Conservation (phyloP, 805 yeast species). For the Metschnikowia lunata region DNA sequence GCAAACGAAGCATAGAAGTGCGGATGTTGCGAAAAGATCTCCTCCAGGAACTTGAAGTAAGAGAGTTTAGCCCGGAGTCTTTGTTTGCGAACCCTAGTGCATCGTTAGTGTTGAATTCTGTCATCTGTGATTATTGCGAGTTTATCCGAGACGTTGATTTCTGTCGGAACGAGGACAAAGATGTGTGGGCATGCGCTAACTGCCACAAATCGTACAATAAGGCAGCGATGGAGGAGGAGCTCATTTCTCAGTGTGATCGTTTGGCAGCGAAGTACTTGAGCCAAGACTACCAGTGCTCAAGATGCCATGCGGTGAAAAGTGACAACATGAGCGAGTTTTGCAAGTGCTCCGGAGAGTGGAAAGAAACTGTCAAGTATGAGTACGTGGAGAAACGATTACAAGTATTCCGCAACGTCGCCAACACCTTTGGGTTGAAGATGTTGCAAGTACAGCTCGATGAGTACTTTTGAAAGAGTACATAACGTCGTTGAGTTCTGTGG, state of each 20-base stretch:
- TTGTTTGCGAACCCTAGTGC: slow-evolving; percentile 71
- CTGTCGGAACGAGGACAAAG: slow-evolving; percentile 58
- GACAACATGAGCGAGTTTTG: slow-evolving; percentile 73
- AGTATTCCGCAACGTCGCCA: slow-evolving; percentile 56
- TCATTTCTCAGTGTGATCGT: slow-evolving; percentile 61
- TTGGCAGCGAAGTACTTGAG: slow-evolving; percentile 55
- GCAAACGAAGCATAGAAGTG: slow-evolving; percentile 63
- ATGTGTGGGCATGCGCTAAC: slow-evolving; percentile 58
- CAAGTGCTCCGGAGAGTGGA: slow-evolving; percentile 86
- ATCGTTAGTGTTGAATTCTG: slow-evolving; percentile 58
- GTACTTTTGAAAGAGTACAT: slow-evolving; percentile 3
- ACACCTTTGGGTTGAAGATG: slow-evolving; percentile 55
- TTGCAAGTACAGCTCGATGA: slow-evolving; percentile 38
- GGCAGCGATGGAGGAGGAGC: slow-evolving; percentile 70
- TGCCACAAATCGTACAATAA: slow-evolving; percentile 65
- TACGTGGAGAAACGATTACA: slow-evolving; percentile 43
- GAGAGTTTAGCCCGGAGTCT: slow-evolving; percentile 79
- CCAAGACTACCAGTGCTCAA: slow-evolving; percentile 79
- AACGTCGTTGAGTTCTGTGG: no score
- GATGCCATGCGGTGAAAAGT: slow-evolving; percentile 65
- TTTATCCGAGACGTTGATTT: slow-evolving; percentile 72
- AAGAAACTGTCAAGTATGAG: slow-evolving; percentile 45
- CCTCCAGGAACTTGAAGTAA: slow-evolving; percentile 66
- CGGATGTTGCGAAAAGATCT: slow-evolving; percentile 72
- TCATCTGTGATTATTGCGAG: slow-evolving; percentile 78